Evolutionary conservation across 1,284 basidiomycete species (phyloP), one percentile per base, ranked within the genome.

Genomic region (Ceratobasidium sp.): DNA sequence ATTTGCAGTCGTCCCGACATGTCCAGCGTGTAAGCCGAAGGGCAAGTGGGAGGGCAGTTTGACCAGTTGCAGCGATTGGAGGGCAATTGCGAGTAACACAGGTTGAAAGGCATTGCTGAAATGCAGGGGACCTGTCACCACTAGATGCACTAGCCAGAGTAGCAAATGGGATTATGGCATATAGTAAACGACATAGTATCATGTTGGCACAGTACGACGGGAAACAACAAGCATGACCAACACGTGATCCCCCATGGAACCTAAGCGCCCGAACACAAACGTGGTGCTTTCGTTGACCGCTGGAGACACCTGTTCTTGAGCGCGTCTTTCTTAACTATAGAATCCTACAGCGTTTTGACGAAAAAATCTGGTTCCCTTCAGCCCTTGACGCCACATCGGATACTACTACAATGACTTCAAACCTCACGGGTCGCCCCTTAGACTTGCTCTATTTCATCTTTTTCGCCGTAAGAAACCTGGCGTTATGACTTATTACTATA

Each of bases 1-100:
- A 98, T 76, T 87, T 87, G 84, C 96, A 98, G 78, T 98, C 85
- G 75, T 93, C 93, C 13, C 79, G 75, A 79, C 96, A 98, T 20
- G 90, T 86, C 96, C 85, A 87, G 15, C 78, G 75, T 2, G 82
- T 81, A 12, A 79, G 70, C 7, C 81, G 75, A 2, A 85, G 79
- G 32, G 80, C 75, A 85, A 91, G 72, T 77, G 85, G 72, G 83
- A 91, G 73, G 13, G 73, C 76, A 53, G 71, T 54, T 25, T 13
- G 7, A 31, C 4, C 5, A 25, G 49, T 25, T 32, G 10, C 71
- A 72, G 75, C 69, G 38, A 20, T 52, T 25, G 7, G 22, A 13
- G 32, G 54, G 31, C 49, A 71, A 56, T 25, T 60, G 69, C 31
- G 70, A 27, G 35, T 38, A 17, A 47, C 73, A 73, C 86, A 87